Conservation (phyloP, 371 early-diverging fungal genomes). For the Dichotomocladium elegans region DNA sequence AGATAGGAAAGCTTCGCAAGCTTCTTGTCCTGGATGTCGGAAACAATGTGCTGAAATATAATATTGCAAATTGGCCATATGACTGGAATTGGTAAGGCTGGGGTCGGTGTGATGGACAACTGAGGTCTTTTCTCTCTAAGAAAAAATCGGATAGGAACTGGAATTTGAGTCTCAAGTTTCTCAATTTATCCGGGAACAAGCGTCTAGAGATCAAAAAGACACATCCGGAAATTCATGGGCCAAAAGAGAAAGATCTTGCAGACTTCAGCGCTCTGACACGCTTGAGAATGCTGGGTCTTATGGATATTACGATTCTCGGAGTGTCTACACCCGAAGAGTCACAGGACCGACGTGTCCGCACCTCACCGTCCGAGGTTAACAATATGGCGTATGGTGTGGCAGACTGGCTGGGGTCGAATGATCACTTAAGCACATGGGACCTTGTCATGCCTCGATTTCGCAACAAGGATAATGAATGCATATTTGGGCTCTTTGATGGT, state of each 20-base stretch:
- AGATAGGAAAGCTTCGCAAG: constrained; percentile 78
- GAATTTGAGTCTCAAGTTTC: constrained; percentile 84
- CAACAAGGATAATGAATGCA: constrained; percentile 76
- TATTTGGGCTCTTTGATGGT: constrained; percentile 89
- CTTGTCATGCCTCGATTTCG: constrained; percentile 78
- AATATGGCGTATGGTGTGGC: constrained; percentile 86
- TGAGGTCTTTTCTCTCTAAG: not conserved
- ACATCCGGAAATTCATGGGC: constrained; percentile 37
- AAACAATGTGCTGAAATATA: constrained; percentile 86
- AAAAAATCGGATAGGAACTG: constrained; percentile 59
- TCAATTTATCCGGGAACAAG: constrained; percentile 90
- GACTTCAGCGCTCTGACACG: constrained; percentile 75
- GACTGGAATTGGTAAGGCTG: constrained; percentile 89
- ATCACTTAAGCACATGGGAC: constrained; percentile 73
- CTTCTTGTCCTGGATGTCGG: constrained; percentile 83
- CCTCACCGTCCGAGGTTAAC: constrained; percentile 76
- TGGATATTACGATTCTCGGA: constrained; percentile 83
- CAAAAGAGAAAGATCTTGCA: constrained; percentile 59
- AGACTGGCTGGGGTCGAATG: constrained; percentile 72
- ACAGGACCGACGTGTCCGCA: constrained; percentile 78
- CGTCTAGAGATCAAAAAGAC: constrained; percentile 81
- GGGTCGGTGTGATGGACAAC: not conserved
- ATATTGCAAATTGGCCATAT: constrained; percentile 92
- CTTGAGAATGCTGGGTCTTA: constrained; percentile 78
- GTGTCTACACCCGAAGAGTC: constrained; percentile 83